Evolutionary conservation across 2,329 filamentous ascomycete genomes (phyloP), one percentile per base, ranked within the genome.

Genomic region (Aureobasidium pullulans): DNA sequence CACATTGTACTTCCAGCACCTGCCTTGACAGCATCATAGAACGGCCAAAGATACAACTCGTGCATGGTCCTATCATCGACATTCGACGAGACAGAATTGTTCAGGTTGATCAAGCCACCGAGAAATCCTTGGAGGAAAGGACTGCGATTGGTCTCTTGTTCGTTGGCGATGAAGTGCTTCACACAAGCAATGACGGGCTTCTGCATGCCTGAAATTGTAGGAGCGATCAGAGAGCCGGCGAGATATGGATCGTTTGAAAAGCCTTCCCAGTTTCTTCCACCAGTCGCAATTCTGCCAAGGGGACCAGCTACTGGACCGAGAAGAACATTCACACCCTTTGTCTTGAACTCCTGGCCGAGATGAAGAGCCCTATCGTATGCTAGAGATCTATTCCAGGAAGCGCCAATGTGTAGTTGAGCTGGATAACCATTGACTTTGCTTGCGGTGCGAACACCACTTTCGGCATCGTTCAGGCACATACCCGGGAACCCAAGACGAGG

Each of bases 1-100:
- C 87, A 90, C 87, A 90, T 89, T 46, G 87, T 73, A 2, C 81
- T 79, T 1, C 82, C 84, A 2, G 85, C 84, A 44, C 85, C 84
- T 28, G 86, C 81, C 63, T 79, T 79, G 29, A 89, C 81, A 1
- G 86, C 83, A 66, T 89, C 85, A 2, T 84, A 84, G 65, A 88
- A 90, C 1, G 86, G 85, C 81, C 62, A 67, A 32, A 67, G 42
- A 53, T 66, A 66, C 23, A 67, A 58, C 62, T 67, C 66, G 34
- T 67, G 66, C 59, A 65, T 63, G 7, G 61, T 62, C 15, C 61
- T 62, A 48, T 66, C 64, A 13, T 64, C 65, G n/a, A 67, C 48
- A 47, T 66, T 66, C 32, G 84, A 76, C 60, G 85, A 84, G 6
- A 85, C 61, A 0, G 66, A 67, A 43, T 62, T 62, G 47, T 68